These are phyloP conservation scores for Lasiodiplodia sp. DNA, from an alignment of 2,329 filamentous ascomycete genomes.

Conservation along the genomic window DNA sequence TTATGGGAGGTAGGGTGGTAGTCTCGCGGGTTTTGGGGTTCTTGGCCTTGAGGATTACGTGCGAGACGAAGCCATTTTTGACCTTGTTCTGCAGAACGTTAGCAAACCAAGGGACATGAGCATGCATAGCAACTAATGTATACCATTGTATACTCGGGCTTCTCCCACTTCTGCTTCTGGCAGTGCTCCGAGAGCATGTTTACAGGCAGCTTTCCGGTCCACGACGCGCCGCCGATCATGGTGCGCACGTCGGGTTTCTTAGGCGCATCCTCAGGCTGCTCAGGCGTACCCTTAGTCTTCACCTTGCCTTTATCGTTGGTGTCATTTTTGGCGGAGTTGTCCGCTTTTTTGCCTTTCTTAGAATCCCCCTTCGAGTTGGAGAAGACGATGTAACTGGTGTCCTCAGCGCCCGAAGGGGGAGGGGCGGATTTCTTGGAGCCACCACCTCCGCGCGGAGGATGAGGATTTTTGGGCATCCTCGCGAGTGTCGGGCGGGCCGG, in stretches of 20 bases:
- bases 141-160: conserved; percentile 87
- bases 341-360: conserved; percentile 49
- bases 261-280: conserved; percentile 49
- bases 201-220: conserved; percentile 96
- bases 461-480: conserved; percentile 58
- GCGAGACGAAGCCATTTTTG: conserved; percentile 76
- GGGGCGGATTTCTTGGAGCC: conserved; percentile 45
- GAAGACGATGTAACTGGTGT: conserved; percentile 59
- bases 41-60: conserved; percentile 75
- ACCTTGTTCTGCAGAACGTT: conserved; percentile 63
- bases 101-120: conserved; percentile 23
- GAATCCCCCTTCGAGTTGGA: conserved; percentile 51
- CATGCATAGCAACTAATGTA: conserved; percentile 32
- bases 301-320: conserved; percentile 41
- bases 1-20: conserved; percentile 79
- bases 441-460: conserved; percentile 51
- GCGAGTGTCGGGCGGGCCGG: neutral
- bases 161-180: conserved; percentile 94
- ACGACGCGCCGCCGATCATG: conserved; percentile 91
- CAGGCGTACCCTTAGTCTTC: conserved; percentile 42
- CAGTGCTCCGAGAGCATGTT: conserved; percentile 94
- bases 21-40: conserved; percentile 85
- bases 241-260: conserved; percentile 72
- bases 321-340: conserved; percentile 31
- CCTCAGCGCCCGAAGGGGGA: conserved; percentile 43